Evolutionary conservation across 306 rosid genomes (phyloP), one percentile per base, ranked within the genome.

Genomic region (Prunus campanulata): DNA sequence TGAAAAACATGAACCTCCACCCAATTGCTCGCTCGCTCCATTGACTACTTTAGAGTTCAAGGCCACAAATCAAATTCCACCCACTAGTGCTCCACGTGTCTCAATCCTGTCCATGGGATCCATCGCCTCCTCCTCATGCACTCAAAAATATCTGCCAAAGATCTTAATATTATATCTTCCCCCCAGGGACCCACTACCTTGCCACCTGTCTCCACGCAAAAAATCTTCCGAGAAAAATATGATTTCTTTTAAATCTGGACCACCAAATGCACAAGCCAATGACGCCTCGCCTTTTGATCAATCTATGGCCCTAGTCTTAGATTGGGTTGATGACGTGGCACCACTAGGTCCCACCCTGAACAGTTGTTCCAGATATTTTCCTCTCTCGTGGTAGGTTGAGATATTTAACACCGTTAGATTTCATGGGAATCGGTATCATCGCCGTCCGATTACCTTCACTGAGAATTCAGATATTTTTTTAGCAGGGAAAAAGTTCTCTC

Each of bases 261-360:
- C 89, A 83, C 90, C 83, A 76, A 76, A 67, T 83, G 20, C 46
- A 66, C 20, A 73, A 77, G 64, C 91, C 91, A 87, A 78, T 86
- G 68, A 79, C 57, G 81, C 39, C 27, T 50, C 4, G 0, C 24
- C 73, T 80, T 83, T 70, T 49, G 84, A 83, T 87, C 72, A 20
- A n/a, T 52, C 18, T 14, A 11, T 81, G 82, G 77, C 85, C 81
- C 56, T 19, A 59, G 24, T 75, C 44, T 6, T 20, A 70, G 86
- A 80, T 83, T 80, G 70, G 73, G 30, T 2, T n/a, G 85, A 16
- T 84, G 91, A 88, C 93, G 97, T 87, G 97, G 80, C 81, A 0
- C 0, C 42, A 6, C 4, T 2, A 13, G 76, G 88, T 72, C 76
- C 78, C 90, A 56, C 2, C 0, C 0, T 0, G 9, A 2, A 11